Evolutionary conservation across 2,329 filamentous ascomycete species (phyloP), one percentile per base, ranked within the genome.

Genomic region (Aspergillus sojae): DNA sequence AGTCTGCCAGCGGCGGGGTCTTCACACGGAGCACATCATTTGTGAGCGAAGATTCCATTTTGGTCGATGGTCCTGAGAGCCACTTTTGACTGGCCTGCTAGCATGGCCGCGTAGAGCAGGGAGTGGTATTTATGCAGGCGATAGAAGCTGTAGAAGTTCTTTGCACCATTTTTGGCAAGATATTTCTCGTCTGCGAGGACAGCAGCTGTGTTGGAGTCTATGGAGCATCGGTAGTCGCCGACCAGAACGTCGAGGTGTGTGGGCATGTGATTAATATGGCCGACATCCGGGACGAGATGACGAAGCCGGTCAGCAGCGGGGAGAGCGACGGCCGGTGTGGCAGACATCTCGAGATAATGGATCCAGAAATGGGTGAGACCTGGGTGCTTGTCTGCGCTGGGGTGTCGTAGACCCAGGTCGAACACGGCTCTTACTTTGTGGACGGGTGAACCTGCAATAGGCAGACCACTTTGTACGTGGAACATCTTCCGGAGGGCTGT

Each of bases 321-420:
- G 16, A 91, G 74, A 2, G 88, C 90, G 0, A 75, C 72, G 71
- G 91, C 89, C 0, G 90, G 89, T 0, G 79, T 82, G 0, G 81
- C 77, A 0, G 89, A 91, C 89, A 92, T 92, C 71, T 93, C 90
- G 82, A 91, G 89, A 11, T 91, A 82, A 67, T 92, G 90, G 36
- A 92, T 90, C 75, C 93, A 92, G 43, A 93, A 78, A 73, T 93
- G 91, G 2, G 92, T 80, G 0, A 93, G 76, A 0, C 90, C 91
- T 0, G 91, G 88, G 71, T 94, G 91, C 5, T 78, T 66, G 10
- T 80, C 72, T 1, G 81, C 84, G 5, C 77, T 79, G 1, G 81
- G 71, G 2, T 81, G 78, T 3, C 74, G 70, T 32, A 93, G 76
- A 0, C 85, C 86, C 1, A 72, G 75, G 28, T 91, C 88, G 3